Conservation (phyloP, 495 filamentous ascomycete genomes). For the Hyphodiscus hymeniophilus region DNA sequence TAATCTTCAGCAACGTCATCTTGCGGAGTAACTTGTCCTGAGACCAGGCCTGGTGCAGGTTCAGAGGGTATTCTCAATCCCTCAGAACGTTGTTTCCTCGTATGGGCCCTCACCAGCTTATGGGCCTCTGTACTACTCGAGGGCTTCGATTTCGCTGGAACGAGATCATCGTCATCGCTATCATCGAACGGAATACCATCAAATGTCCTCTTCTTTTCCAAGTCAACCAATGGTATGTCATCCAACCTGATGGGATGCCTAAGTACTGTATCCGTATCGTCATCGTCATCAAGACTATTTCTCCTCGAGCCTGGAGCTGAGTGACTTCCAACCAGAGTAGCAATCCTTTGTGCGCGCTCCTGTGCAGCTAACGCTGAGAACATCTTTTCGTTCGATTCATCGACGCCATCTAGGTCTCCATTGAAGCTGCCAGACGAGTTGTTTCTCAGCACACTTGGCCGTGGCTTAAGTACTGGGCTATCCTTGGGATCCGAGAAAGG, state of each 20-base stretch:
- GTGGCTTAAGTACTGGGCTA: conserved; percentile 14
- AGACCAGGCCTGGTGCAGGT: conserved; percentile 31
- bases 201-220: conserved; percentile 19
- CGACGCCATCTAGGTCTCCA: conserved; percentile 22
- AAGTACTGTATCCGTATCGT: conserved; percentile 10
- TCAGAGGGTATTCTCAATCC: conserved; percentile 9
- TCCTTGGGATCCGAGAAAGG: conserved; percentile 11
- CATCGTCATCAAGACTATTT: conserved; percentile 29
- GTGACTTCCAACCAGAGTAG: conserved; percentile 24
- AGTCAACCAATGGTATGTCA: conserved; percentile 28
- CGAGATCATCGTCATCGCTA: conserved; percentile 21
- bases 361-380: conserved; percentile 32
- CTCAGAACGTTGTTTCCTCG: conserved; percentile 23
- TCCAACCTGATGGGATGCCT: conserved; percentile 22
- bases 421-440: conserved; percentile 26
- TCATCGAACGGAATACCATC: conserved; percentile 22
- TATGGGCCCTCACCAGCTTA: conserved; percentile 44
- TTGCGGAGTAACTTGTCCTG: conserved; percentile 51
- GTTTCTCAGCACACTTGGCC: conserved; percentile 29
- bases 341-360: conserved; percentile 30
- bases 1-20: conserved; percentile 52
- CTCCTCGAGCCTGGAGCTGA: conserved; percentile 31
- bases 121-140: conserved; percentile 34
- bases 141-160: conserved; percentile 12
- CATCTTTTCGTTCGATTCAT: conserved; percentile 25